Conservation (phyloP, 208 protist species). For the Dictyostelium gargantuum region DNA sequence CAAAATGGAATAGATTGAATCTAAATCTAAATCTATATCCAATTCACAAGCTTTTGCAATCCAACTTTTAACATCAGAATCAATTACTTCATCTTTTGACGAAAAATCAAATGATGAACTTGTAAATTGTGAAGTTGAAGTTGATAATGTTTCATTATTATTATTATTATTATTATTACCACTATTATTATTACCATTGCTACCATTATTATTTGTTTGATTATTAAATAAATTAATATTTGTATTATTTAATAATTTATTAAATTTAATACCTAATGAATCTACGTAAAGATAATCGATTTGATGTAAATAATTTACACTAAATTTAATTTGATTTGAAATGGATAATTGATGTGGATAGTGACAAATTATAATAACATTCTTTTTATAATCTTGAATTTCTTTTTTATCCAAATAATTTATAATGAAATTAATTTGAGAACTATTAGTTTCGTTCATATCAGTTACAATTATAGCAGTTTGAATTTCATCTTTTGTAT, state of each 20-base stretch:
- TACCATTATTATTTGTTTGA: background rate
- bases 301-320: background rate
- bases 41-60: constrained; percentile 12
- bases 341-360: constrained; percentile 29
- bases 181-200: background rate
- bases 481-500: background rate
- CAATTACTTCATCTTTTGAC: background rate
- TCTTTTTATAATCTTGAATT: background rate
- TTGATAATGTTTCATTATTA: background rate
- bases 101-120: background rate
- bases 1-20: constrained; percentile 3
- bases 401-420: background rate
- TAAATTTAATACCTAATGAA: constrained; percentile 5
- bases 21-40: background rate
- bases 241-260: background rate
- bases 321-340: constrained; percentile 8
- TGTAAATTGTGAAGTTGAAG: background rate
- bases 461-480: background rate
- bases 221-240: background rate
- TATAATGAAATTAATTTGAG: constrained; percentile 33
- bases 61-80: background rate
- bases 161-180: background rate
- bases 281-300: constrained; percentile 31
- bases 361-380: constrained; percentile 11
- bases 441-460: background rate